A percentile compares a stretch with the other conserved stretches of the same genome.
phyloP scores from a whole-genome alignment of 768 basidiomycete genomes.

The Tulasnella sp. region DNA sequence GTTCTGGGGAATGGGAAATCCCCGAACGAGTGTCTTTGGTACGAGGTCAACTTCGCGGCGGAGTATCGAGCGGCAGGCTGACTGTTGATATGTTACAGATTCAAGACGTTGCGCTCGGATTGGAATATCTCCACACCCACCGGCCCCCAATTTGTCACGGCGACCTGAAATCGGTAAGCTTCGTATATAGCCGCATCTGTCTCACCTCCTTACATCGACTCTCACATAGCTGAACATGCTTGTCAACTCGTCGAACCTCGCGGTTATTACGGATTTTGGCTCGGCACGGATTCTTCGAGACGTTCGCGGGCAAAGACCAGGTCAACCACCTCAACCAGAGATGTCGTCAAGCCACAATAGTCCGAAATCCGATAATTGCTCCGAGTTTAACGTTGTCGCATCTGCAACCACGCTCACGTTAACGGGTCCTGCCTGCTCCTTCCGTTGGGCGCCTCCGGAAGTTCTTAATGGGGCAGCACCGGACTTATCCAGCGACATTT shows the following conservation, averaged over 20 bases:
- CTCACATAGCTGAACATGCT: background rate
- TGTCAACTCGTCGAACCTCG: background rate
- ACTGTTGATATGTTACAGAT: no score
- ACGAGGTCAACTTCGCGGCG: no score
- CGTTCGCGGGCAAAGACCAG: background rate
- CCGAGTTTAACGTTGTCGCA: background rate
- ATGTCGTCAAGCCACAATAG: background rate
- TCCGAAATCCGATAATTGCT: background rate
- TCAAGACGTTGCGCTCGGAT: no score
- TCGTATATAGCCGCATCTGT: background rate
- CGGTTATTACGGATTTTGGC: background rate
- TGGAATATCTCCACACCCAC: no score
- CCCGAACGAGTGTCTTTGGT: background rate
- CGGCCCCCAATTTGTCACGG: conserved; percentile 19
- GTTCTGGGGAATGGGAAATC: background rate
- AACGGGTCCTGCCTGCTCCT: background rate
- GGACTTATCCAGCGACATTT: background rate
- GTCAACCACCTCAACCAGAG: background rate
- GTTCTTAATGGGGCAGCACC: background rate
- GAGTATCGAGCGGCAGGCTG: no score
- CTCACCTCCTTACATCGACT: background rate
- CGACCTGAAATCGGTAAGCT: conserved; percentile 12
- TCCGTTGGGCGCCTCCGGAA: background rate
- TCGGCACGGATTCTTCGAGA: background rate
- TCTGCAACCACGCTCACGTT: background rate